phyloP scores from a whole-genome alignment of 192 early-diverging fungal species.

The Podochytrium sp. region DNA sequence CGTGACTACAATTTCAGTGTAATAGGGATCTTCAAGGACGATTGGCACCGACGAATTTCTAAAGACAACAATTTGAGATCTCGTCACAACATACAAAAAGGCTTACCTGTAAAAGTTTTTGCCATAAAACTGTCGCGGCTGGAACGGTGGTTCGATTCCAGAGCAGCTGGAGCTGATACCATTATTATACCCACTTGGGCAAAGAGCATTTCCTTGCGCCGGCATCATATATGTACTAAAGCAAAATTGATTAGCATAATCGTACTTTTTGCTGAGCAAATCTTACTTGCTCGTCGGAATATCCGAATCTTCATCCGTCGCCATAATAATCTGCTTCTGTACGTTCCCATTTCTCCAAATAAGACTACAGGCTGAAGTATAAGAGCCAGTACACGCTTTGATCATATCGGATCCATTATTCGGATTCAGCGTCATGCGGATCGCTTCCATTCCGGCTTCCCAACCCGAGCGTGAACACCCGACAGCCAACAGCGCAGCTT shows the following conservation, averaged over 20 bases:
- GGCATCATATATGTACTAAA: constrained; percentile 17
- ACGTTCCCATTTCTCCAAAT: constrained; percentile 29
- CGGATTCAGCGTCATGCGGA: constrained; percentile 38
- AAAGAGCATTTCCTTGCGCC: constrained; percentile 18
- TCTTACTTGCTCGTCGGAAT: constrained; percentile 24
- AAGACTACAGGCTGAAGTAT: constrained; percentile 19
- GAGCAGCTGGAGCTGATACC: too few species aligned
- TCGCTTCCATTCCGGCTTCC: constrained; percentile 43
- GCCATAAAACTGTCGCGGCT: not conserved
- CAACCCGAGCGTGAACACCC: constrained; percentile 32
- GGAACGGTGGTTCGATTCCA: not conserved
- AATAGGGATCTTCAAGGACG: constrained; percentile 28
- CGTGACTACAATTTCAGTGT: constrained; percentile 34
- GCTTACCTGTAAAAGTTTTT: constrained; percentile 6
- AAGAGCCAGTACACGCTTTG: not conserved
- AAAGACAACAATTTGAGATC: not conserved
- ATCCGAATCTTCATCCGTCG: constrained; percentile 48
- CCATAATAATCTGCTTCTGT: constrained; percentile 39
- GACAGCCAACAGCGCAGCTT: constrained; percentile 12
- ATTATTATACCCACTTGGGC: constrained; percentile 23
- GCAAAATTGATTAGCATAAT: not conserved
- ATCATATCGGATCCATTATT: constrained; percentile 30
- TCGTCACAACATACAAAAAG: not conserved
- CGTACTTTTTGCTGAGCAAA: not conserved
- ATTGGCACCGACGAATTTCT: constrained; percentile 12